Evolutionary conservation across 2,329 filamentous ascomycete species (phyloP), one percentile per base, ranked within the genome.

Genomic region (Metarhizium humberi): DNA sequence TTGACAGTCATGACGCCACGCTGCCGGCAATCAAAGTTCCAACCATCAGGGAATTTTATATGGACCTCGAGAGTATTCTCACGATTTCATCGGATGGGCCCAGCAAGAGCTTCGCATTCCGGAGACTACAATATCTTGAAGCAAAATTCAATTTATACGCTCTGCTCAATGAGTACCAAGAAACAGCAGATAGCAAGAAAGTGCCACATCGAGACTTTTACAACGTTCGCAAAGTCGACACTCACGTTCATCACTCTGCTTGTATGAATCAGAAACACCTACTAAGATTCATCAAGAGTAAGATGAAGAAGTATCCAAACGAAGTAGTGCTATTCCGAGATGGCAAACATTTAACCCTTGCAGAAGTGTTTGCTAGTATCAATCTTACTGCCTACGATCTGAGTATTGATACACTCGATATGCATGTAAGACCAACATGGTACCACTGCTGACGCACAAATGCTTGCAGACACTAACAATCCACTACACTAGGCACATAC

Each of bases 181-280:
- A 99, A 71, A 94, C 95, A 53, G 92, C 94, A 57, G 94, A 99
- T 75, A 96, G 90, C 69, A 99, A 99, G 71, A 92, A 89, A 64
- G 94, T 97, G 54, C 94, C 94, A 3, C 94, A 99, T 71, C 85
- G 94, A 75, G 94, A 99, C 72, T 99, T 99, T 68, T 99, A 99
- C 77, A 99, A 99, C 67, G 94, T 99, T 51, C 83, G 94, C 67
- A 99, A 99, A 71, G 94, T 99, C 52, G 94, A 99, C 68, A 99
- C 94, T 8, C 94, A 99, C 78, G 94, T 99, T 63, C 94, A 99
- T 69, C 94, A 99, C 71, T 99, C 94, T 16, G 94, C 94, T 29
- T 99, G 94, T 70, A 99, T 99, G 94, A 99, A 99, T 68, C 94
- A 99, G 72, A 99, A 99, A 73, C 94, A 99, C 79, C 75, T 99